Evolutionary conservation across 2,329 filamentous ascomycete genomes (phyloP).

Genomic region (Epichloe baconii): DNA sequence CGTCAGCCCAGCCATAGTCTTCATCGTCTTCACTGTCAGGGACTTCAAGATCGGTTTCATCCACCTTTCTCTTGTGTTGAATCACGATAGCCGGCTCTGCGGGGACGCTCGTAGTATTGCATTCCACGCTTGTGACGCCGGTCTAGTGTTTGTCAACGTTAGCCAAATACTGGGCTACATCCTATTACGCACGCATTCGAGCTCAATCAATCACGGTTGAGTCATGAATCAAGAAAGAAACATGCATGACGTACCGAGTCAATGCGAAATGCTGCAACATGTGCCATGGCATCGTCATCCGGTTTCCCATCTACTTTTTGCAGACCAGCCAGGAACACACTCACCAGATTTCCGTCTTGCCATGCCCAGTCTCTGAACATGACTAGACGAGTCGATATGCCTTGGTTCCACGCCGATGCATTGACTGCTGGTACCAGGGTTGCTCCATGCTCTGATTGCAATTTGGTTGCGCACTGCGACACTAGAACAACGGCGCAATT

Average conservation of each 20-base stretch:
- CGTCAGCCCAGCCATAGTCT: conserved; percentile 60
- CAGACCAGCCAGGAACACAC: conserved; percentile 47
- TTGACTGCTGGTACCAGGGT: conserved; percentile 64
- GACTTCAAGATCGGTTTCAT: conserved; percentile 44
- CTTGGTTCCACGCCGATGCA: conserved; percentile 67
- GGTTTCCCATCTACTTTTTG: conserved; percentile 49
- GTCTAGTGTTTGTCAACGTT: conserved; percentile 19
- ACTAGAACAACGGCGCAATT: conserved; percentile 63
- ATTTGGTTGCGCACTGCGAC: conserved; percentile 71
- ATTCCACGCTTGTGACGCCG: conserved; percentile 29
- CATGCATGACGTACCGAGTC: conserved; percentile 24
- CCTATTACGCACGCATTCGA: not conserved
- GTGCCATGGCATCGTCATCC: conserved; percentile 25
- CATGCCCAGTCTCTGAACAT: conserved; percentile 68
- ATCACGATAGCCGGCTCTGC: conserved; percentile 22
- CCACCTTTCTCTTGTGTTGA: conserved; percentile 49
- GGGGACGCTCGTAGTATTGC: conserved; percentile 22
- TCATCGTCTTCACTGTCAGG: conserved; percentile 54
- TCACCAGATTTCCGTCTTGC: conserved; percentile 30
- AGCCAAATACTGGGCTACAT: not conserved
- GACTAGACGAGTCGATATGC: conserved; percentile 58
- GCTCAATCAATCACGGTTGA: not conserved
- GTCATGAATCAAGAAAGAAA: not conserved
- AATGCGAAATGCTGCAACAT: conserved; percentile 36
- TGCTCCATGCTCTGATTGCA: conserved; percentile 53